phyloP scores from a whole-genome alignment of 306 rosid genomes.

The Cucumis melo region DNA sequence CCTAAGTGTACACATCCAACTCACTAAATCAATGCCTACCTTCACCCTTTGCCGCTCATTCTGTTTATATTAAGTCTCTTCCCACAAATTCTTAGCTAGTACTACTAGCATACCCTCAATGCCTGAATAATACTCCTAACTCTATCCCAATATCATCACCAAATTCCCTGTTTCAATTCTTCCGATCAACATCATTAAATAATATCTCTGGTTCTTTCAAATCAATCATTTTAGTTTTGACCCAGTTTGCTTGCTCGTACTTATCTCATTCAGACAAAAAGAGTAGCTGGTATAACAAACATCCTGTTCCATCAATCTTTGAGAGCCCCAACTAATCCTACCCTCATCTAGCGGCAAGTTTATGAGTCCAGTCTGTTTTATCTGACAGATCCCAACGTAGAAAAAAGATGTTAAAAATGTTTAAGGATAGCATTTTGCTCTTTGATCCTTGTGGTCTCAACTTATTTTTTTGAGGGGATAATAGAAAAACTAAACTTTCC shows the following conservation, averaged over 20 bases:
- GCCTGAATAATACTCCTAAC: not conserved
- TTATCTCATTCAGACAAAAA: not conserved
- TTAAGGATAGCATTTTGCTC: not conserved
- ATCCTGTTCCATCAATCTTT: not conserved
- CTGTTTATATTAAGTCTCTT: not conserved
- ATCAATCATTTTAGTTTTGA: not conserved
- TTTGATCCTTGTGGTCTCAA: not conserved
- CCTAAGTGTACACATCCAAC: too few species aligned
- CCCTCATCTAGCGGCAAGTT: not conserved
- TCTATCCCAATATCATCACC: not conserved
- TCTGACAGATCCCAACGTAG: not conserved
- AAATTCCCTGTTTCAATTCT: not conserved
- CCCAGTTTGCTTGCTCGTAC: not conserved
- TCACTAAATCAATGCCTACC: too few species aligned
- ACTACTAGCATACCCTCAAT: not conserved
- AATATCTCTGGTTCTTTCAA: not conserved
- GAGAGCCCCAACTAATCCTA: not conserved
- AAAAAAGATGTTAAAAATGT: not conserved
- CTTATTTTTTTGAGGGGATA: not conserved
- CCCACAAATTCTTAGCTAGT: not conserved
- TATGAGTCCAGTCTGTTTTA: not conserved
- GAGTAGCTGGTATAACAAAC: not conserved
- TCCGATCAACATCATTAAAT: not conserved
- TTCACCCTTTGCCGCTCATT: too few species aligned
- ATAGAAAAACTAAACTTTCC: not conserved